Evolutionary conservation across 257 asterid genomes (phyloP).

Genomic region (Penstemon eatonii): DNA sequence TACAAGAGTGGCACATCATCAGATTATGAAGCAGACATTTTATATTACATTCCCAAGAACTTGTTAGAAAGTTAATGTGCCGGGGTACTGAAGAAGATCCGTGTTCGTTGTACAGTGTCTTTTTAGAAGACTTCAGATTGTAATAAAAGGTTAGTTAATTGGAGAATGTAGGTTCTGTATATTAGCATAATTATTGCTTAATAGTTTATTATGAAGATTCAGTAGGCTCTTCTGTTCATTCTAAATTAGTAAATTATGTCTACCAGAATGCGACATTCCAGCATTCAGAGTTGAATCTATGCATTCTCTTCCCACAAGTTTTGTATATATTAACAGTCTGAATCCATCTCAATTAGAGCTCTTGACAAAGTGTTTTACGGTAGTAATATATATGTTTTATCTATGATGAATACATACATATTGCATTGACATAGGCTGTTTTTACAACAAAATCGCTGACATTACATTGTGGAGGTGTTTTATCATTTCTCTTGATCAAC

Average conservation of each 20-base stretch:
- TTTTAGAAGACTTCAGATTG: not conserved
- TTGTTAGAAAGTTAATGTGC: conserved; percentile 12
- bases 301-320: no score
- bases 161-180: conserved; percentile 28
- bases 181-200: not conserved
- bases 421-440: not conserved
- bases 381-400: not conserved
- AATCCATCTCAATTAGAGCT: not conserved
- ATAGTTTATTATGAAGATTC: no score
- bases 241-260: no score
- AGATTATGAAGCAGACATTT: conserved; percentile 16
- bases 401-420: conserved; percentile 11
- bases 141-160: conserved; percentile 36
- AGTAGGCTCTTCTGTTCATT: no score
- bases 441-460: conserved; percentile 30
- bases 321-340: no score
- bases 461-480: conserved; percentile 6
- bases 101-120: conserved; percentile 43
- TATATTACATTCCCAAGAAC: conserved; percentile 15
- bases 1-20: not conserved
- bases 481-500: conserved; percentile 59
- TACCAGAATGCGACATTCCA: no score
- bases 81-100: conserved; percentile 22
- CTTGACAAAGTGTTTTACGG: conserved; percentile 1
- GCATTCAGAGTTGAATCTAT: no score